These are phyloP conservation scores for Aspergillus sp. DNA, from an alignment of 2,329 filamentous ascomycete species.

Conservation along the genomic window DNA sequence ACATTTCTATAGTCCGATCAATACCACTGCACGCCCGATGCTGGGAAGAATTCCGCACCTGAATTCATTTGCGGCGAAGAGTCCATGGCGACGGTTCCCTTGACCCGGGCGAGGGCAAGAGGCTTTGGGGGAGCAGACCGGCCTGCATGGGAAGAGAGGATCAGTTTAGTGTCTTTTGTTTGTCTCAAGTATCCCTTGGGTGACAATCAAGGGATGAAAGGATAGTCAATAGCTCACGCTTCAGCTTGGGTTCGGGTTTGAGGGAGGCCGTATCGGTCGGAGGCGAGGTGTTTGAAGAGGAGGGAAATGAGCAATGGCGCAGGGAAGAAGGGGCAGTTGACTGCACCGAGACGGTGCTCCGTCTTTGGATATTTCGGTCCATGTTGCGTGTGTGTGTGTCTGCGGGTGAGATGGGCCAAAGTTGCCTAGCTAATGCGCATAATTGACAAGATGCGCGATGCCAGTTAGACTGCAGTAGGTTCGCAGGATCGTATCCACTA, in stretches of 20 bases:
- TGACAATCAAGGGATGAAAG: slow-evolving; percentile 8
- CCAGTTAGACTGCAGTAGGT: slow-evolving; percentile 22
- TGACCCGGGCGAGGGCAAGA: slow-evolving; percentile 34
- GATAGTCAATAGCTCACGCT: slow-evolving; percentile 24
- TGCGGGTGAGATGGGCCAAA: slow-evolving; percentile 12
- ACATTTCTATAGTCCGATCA: slow-evolving; percentile 26
- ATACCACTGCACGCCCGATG: not conserved
- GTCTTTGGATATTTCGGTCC: slow-evolving; percentile 29
- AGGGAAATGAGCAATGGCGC: slow-evolving; percentile 27
- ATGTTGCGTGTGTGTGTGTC: slow-evolving; percentile 22
- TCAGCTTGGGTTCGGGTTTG: slow-evolving; percentile 21
- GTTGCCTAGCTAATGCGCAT: slow-evolving; percentile 24
- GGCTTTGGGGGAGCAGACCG: slow-evolving; percentile 29
- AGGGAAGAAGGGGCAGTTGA: slow-evolving; percentile 26
- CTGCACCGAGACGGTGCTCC: slow-evolving; percentile 28
- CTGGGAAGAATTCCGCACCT: slow-evolving; percentile 18
- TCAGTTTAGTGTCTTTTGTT: slow-evolving; percentile 9
- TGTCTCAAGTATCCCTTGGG: slow-evolving; percentile 11
- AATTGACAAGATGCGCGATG: slow-evolving; percentile 28
- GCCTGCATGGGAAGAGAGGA: slow-evolving; percentile 17
- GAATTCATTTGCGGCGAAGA: slow-evolving; percentile 28
- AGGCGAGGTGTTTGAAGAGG: slow-evolving; percentile 19
- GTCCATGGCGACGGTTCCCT: slow-evolving; percentile 34
- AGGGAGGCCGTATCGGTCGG: slow-evolving; percentile 21
- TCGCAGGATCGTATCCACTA: slow-evolving; percentile 20